phyloP scores from a whole-genome alignment of 257 asterid species.

The Fraxinus quadrangulata region DNA sequence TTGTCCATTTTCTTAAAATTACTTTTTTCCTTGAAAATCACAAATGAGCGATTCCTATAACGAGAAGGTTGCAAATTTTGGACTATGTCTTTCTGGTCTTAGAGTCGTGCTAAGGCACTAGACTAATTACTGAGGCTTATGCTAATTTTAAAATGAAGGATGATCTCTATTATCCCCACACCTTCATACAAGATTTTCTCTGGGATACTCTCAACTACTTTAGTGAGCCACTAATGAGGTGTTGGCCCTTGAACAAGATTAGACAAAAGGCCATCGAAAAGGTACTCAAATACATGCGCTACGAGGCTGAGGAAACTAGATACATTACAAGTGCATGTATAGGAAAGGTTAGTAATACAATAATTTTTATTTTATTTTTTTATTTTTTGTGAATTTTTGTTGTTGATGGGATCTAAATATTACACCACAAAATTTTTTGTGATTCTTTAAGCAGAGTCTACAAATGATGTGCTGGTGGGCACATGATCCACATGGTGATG shows the following conservation, averaged over 20 bases:
- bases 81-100: no score
- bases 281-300: conserved; percentile 60
- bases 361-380: no score
- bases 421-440: no score
- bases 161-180: conserved; percentile 66
- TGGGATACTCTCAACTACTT: conserved; percentile 62
- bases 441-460: conserved; percentile 44
- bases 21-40: no score
- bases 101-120: no score
- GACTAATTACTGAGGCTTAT: background rate
- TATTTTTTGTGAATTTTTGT: no score
- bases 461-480: conserved; percentile 94
- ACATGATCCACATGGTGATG: conserved; percentile 62
- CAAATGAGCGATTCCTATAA: no score
- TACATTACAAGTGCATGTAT: conserved; percentile 62
- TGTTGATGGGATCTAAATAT: no score
- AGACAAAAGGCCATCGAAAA: conserved; percentile 57
- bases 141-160: conserved; percentile 33
- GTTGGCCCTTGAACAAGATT: conserved; percentile 69
- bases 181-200: conserved; percentile 58
- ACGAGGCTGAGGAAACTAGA: conserved; percentile 56
- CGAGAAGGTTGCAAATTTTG: no score
- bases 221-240: conserved; percentile 61
- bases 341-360: conserved; percentile 40
- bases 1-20: no score